Percentiles rank a stretch among this genome's conserved stretches.
Evolutionary conservation across 2,329 filamentous ascomycete species (phyloP).

Genomic region (Trichophyton mentagrophytes): DNA sequence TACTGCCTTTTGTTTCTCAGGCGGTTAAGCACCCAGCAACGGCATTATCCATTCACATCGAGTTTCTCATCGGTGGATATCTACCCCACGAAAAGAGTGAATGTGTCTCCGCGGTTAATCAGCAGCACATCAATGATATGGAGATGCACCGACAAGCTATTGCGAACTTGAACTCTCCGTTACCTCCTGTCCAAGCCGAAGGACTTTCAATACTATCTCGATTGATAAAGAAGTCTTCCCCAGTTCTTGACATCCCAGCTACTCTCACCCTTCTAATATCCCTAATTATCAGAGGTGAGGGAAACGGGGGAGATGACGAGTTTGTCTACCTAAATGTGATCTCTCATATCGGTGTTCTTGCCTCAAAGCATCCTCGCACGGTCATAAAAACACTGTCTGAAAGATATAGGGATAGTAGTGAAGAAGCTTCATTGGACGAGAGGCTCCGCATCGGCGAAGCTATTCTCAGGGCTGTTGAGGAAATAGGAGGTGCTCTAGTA

Average conservation of each 20-base stretch:
- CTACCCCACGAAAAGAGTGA: conserved; percentile 15
- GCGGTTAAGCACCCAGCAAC: conserved; percentile 27
- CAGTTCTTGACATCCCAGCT: conserved; percentile 32
- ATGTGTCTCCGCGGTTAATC: conserved; percentile 1
- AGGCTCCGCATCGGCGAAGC: conserved; percentile 32
- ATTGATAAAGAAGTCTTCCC: conserved; percentile 29
- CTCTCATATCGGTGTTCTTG: conserved; percentile 29
- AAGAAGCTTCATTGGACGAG: conserved; percentile 28
- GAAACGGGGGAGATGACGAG: conserved; percentile 26
- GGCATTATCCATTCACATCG: conserved; percentile 31
- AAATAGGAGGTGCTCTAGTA: conserved; percentile 26
- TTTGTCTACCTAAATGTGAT: conserved; percentile 35
- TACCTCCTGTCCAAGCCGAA: conserved; percentile 33
- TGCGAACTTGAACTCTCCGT: conserved; percentile 27
- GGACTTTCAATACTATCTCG: conserved; percentile 30
- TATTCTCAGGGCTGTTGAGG: conserved; percentile 30
- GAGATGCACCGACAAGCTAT: conserved; percentile 31
- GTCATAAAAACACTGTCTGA: conserved; percentile 30
- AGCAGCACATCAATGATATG: conserved; percentile 24
- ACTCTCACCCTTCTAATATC: conserved; percentile 30
- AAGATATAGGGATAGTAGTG: conserved; percentile 27
- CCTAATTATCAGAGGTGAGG: conserved; percentile 26
- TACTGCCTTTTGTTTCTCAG: conserved; percentile 23
- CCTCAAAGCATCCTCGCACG: conserved; percentile 31
- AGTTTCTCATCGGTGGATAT: conserved; percentile 25